Conservation (phyloP, 1,284 basidiomycete genomes). For the Amylostereum areolatum region DNA sequence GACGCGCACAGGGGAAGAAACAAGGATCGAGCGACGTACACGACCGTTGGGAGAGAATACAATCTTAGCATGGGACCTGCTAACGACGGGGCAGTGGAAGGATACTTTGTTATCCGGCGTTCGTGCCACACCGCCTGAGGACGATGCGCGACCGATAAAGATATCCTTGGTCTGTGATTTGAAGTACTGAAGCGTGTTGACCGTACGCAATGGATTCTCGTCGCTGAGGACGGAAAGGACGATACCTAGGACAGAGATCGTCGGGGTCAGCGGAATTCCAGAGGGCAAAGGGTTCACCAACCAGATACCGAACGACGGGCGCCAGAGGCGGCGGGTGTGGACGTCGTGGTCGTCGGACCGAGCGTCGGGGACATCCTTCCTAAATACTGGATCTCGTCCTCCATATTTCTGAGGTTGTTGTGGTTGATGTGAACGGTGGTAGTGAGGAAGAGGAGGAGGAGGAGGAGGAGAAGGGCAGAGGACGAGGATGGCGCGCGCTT, state of each 20-base stretch:
- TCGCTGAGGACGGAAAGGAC: slow-evolving; percentile 10
- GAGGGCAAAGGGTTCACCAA: slow-evolving; percentile 3
- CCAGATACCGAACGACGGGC: slow-evolving; percentile 10
- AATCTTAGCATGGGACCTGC: slow-evolving; percentile 61
- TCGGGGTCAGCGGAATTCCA: neutral
- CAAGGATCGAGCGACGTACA: slow-evolving; percentile 30
- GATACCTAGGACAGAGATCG: slow-evolving; percentile 8
- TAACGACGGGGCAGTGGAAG: slow-evolving; percentile 61
- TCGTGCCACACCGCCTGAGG: slow-evolving; percentile 20
- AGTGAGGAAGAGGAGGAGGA: neutral
- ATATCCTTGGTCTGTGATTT: slow-evolving; percentile 33
- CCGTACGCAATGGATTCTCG: slow-evolving; percentile 5
- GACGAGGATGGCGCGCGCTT: neutral
- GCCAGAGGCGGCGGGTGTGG: neutral
- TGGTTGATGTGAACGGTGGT: neutral
- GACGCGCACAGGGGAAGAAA: slow-evolving; percentile 13
- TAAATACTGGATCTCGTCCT: slow-evolving; percentile 25
- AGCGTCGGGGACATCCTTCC: slow-evolving; percentile 13
- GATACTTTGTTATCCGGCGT: slow-evolving; percentile 33
- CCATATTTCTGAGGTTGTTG: slow-evolving; percentile 6
- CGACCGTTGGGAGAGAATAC: slow-evolving; percentile 53
- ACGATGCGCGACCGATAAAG: slow-evolving; percentile 51
- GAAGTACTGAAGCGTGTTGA: slow-evolving; percentile 9
- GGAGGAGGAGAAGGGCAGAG: neutral
- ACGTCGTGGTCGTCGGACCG: neutral